Evolutionary conservation across 176 grass and related monocot genomes (phyloP), one percentile per base, ranked within the genome.

Genomic region (Eragrostis nindensis): DNA sequence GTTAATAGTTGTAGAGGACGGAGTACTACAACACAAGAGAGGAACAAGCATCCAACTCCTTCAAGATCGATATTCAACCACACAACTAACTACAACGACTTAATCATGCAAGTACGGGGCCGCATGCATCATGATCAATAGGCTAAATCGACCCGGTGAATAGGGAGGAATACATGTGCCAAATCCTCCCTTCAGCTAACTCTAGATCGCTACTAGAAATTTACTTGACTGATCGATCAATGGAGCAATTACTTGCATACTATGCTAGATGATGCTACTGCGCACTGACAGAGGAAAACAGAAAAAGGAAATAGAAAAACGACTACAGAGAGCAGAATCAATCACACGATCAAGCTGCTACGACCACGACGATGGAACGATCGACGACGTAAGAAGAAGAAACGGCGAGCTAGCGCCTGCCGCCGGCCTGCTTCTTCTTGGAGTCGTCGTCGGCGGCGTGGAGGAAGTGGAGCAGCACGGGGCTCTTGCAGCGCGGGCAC

Each of bases 401-500:
- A 3, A 36, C 21, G 6, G 11, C 24, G 11, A 5, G 42, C 57
- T 77, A 77, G 87, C 59, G 80, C 66, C 71, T 89, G 74, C 5
- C n/a, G 47, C 16, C 40, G 52, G 14, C 25, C 26, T 22, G 77
- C 38, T 55, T 79, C 75, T 14, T 67, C 32, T 36, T 36, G 32
- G 32, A 36, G 32, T 8, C 17, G 75, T 0, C 22, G 29, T 5
- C 3, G 27, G 4, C 67, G 66, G 46, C 43, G 24, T 38, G 71
- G 74, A 81, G 80, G 76, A 89, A 92, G 72, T 89, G 84, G 19
- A 89, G 76, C 32, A 92, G 84, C 5, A 89, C 84, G 65, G 91
- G 81, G 87, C 87, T 93, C 81, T 93, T 89, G 87, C 91, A 93
- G 17, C 85, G 73, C 7, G 91, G 91, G 77, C 91, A 93, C 62